Evolutionary conservation across 106 monocot species (phyloP), one percentile per base, ranked within the genome.

Genomic region (Acanthochlamys bracteata): DNA sequence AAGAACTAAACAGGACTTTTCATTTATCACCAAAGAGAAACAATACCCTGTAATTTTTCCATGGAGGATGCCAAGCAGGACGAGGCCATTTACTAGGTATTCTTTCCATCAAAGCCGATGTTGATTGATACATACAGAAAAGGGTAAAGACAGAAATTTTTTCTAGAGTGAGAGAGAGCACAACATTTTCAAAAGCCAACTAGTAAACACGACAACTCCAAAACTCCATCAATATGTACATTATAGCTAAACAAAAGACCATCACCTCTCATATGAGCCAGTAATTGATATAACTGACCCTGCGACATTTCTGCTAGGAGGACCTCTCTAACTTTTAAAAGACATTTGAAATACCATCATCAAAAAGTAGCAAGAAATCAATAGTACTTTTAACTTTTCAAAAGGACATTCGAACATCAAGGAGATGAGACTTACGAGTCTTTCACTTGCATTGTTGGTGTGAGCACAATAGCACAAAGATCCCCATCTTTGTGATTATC

Each of bases 41-140:
- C 24, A 39, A 9, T 85, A 96, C 95, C 24, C 95, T 69, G 53
- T 96, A 96, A 49, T 91, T 87, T 71, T 85, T 98, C 96, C 96
- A 98, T 43, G 91, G 96, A 73, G 91, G 68, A 83, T 83, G 96
- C 96, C 96, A 98, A 39, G 73, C 54, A 61, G 96, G 96, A 78
- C 88, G 79, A 56, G 96, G 96, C 96, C 96, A 98, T 83, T 79
- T 98, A 64, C 96, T 91, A 25, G 91, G 77, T 61, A 90, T 74
- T 57, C 96, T 83, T 76, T 98, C 96, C 74, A 92, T 85, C 56
- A 96, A 68, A 55, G 91, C 90, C 24, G 86, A 90, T 52, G 89
- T 86, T 13, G 88, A 82, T 23, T 82, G 76, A 73, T 45, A 41
- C 68, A 84, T 88, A 39, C 33, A 33, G 4, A 33, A 6, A 33